phyloP scores from a whole-genome alignment of 1,284 basidiomycete species.

The Sphaerobolus stellatus region DNA sequence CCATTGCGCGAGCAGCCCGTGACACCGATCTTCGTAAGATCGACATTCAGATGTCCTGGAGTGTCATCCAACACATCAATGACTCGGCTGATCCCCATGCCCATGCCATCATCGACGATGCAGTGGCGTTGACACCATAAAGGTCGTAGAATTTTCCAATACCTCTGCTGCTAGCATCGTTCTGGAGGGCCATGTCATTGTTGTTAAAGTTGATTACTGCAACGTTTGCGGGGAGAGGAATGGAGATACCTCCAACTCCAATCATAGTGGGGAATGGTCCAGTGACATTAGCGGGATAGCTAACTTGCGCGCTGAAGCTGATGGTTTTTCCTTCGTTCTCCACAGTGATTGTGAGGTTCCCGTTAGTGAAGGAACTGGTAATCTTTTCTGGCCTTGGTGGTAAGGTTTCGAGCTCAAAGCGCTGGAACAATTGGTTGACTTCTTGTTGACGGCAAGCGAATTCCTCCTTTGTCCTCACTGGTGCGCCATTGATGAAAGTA shows the following conservation, averaged over 20 bases:
- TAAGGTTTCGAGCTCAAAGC: constrained; percentile 48
- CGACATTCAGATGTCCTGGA: constrained; percentile 40
- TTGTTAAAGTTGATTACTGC: constrained; percentile 51
- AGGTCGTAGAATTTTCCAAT: constrained; percentile 54
- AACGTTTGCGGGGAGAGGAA: constrained; percentile 48
- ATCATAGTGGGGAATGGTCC: constrained; percentile 54
- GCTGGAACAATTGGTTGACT: constrained; percentile 46
- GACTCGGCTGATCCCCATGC: constrained; percentile 54
- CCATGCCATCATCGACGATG: constrained; percentile 39
- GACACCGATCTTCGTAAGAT: constrained; percentile 47
- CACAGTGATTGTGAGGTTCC: constrained; percentile 43
- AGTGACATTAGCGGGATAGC: constrained; percentile 38
- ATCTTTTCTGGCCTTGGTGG: constrained; percentile 43
- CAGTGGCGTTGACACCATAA: constrained; percentile 43
- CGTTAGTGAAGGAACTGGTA: constrained; percentile 34
- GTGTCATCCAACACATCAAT: constrained; percentile 52
- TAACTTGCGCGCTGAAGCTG: constrained; percentile 44
- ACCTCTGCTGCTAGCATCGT: constrained; percentile 43
- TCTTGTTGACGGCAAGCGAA: constrained; percentile 51
- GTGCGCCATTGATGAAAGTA: constrained; percentile 41
- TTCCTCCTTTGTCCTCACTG: constrained; percentile 41
- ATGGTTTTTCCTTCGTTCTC: constrained; percentile 43
- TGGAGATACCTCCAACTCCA: constrained; percentile 47
- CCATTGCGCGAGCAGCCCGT: constrained; percentile 58
- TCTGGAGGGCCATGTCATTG: constrained; percentile 49